Evolutionary conservation across 345 rosid species (phyloP), one percentile per base, ranked within the genome.

Genomic region (Crucihimalaya himalaica): DNA sequence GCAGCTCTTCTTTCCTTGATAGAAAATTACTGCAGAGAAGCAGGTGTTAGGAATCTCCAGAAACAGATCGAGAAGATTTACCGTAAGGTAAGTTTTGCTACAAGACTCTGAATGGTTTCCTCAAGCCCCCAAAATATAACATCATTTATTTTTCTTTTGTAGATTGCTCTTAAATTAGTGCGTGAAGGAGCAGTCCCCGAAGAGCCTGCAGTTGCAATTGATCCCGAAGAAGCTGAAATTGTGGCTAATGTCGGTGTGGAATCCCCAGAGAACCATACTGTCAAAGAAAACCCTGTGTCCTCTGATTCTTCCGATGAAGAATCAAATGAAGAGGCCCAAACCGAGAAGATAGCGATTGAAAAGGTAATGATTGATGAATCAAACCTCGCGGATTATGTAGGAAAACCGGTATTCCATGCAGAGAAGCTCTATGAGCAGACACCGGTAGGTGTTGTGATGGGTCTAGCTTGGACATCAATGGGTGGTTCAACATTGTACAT

Each of bases 401-500:
- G 98, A 54, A 95, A 92, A 76, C 98, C 97, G 2, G 92, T 90
- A 20, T 95, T 95, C 83, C 99, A 92, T 29, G 99, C 96, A 1
- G 99, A 96, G 65, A 90, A 96, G 68, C 86, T 96, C 45, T 96
- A 92, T 28, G 88, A 89, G 67, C 89, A 76, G 63, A 90, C 99
- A 42, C 99, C 99, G 4, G 76, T 86, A 35, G 99, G 99, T 57
- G 98, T 96, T 46, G 99, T 96, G 64, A 90, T 95, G 99, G 99
- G 99, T 74, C 93, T 95, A 65, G 99, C 97, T 51, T 95, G 99
- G 97, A 95, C 99, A 58, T 86, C 99, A 45, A 92, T 95, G 99
- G 99, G 99, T 66, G 99, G 99, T 62, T 90, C 99, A 69, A 95
- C 99, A 23, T 79, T 95, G 81, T 95, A 95, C 78, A 86, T 95